Conservation (phyloP, 495 filamentous ascomycete genomes). For the Aspergillus haitiensis region DNA sequence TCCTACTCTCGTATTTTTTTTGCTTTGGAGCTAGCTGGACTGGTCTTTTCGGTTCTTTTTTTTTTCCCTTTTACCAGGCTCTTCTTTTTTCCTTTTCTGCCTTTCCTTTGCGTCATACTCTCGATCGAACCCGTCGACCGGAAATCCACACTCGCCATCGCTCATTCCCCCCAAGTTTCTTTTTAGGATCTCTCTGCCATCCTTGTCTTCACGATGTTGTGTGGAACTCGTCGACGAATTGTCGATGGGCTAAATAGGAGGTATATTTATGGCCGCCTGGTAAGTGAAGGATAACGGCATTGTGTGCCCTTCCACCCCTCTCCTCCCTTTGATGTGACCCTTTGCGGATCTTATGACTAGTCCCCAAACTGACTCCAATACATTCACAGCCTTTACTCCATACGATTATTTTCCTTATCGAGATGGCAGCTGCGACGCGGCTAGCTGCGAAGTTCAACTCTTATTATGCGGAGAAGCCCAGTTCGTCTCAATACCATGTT, state of each 20-base stretch:
- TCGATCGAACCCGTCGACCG: constrained; percentile 30
- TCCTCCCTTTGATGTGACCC: constrained; percentile 1
- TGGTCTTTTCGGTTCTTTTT: constrained; percentile 11
- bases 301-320: constrained; percentile 8
- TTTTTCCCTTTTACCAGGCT: background rate
- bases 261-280: constrained; percentile 78
- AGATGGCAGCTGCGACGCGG: constrained; percentile 81
- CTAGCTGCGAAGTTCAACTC: constrained; percentile 84
- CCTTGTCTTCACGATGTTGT: constrained; percentile 40
- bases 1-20: background rate
- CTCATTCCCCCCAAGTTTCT: constrained; percentile 7
- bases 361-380: no score
- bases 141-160: constrained; percentile 19
- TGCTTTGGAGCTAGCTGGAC: background rate
- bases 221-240: constrained; percentile 56
- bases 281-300: constrained; percentile 47
- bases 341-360: background rate
- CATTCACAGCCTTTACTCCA: constrained; percentile 76
- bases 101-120: constrained; percentile 46
- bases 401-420: constrained; percentile 77
- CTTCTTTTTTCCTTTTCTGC: constrained; percentile 6
- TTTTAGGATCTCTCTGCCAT: constrained; percentile 10
- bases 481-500: constrained; percentile 44
- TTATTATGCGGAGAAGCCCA: constrained; percentile 84
- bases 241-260: constrained; percentile 69